Evolutionary conservation across 345 rosid species (phyloP).

Genomic region (Linum tenue): DNA sequence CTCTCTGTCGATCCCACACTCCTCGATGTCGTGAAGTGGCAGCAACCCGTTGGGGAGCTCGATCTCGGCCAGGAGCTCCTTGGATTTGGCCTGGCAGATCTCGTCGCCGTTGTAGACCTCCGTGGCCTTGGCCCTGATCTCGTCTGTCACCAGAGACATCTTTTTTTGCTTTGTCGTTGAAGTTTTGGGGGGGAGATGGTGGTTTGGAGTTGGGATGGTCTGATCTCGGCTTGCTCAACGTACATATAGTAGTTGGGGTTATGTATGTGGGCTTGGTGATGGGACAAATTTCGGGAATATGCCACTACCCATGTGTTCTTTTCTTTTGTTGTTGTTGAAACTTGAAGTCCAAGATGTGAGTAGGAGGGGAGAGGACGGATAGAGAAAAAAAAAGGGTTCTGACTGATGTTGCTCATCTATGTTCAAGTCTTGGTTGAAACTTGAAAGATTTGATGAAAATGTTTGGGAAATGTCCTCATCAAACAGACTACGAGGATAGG

Average conservation of each 20-base stretch:
- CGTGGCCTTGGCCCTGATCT: constrained; percentile 46
- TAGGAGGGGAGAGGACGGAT: too few species aligned
- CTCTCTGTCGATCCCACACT: constrained; percentile 40
- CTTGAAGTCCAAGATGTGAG: too few species aligned
- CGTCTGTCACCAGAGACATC: constrained; percentile 58
- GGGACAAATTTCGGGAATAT: not conserved
- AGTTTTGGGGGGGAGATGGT: not conserved
- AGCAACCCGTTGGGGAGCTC: constrained; percentile 46
- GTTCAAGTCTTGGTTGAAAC: too few species aligned
- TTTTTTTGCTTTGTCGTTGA: not conserved
- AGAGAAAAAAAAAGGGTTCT: too few species aligned
- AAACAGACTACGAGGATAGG: too few species aligned
- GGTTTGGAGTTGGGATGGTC: not conserved
- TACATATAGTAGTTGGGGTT: constrained; percentile 1
- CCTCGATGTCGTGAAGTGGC: constrained; percentile 42
- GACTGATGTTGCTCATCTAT: too few species aligned
- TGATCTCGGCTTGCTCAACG: not conserved
- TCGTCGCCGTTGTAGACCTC: constrained; percentile 38
- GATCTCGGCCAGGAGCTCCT: constrained; percentile 32
- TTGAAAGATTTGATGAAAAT: too few species aligned
- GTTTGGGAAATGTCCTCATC: too few species aligned
- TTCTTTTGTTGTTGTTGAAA: too few species aligned
- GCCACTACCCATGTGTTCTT: not conserved
- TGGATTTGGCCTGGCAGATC: constrained; percentile 48
- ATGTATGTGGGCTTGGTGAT: not conserved